Conservation (phyloP, 768 basidiomycete species). For the Candolleomyces efflorescens region DNA sequence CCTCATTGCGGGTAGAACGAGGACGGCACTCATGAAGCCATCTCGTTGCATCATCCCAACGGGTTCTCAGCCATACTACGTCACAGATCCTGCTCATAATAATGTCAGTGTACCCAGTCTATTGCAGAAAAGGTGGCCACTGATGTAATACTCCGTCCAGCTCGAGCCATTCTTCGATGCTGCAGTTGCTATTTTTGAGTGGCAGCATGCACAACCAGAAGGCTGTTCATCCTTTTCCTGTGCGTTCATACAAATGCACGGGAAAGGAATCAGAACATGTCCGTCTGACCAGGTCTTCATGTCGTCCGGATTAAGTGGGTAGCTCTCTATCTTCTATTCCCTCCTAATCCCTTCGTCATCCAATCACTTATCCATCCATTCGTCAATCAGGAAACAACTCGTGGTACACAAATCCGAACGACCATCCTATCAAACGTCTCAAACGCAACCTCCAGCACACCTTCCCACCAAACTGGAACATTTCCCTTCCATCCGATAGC, state of each 20-base stretch:
- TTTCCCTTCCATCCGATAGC: conserved; percentile 38
- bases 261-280: conserved; percentile 37
- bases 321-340: neutral
- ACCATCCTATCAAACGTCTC: conserved; percentile 34
- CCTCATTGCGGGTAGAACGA: conserved; percentile 35
- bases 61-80: conserved; percentile 25
- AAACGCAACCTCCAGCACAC: conserved; percentile 20
- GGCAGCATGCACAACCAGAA: conserved; percentile 29
- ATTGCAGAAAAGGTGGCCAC: too few relatives aligned
- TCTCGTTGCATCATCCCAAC: conserved; percentile 27
- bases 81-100: conserved; percentile 46
- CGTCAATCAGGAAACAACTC: conserved; percentile 16
- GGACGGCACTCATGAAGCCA: conserved; percentile 27
- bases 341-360: neutral
- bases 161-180: conserved; percentile 43
- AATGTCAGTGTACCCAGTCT: conserved; percentile 21
- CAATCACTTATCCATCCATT: neutral
- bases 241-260: conserved; percentile 46
- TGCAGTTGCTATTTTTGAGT: conserved; percentile 29
- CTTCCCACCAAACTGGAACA: conserved; percentile 30
- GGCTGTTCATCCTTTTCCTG: conserved; percentile 38
- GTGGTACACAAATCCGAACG: conserved; percentile 34
- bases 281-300: conserved; percentile 37
- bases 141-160: conserved; percentile 17
- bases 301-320: conserved; percentile 41